Evolutionary conservation across 2,329 filamentous ascomycete species (phyloP).

Genomic region (Thelonectria rubi): DNA sequence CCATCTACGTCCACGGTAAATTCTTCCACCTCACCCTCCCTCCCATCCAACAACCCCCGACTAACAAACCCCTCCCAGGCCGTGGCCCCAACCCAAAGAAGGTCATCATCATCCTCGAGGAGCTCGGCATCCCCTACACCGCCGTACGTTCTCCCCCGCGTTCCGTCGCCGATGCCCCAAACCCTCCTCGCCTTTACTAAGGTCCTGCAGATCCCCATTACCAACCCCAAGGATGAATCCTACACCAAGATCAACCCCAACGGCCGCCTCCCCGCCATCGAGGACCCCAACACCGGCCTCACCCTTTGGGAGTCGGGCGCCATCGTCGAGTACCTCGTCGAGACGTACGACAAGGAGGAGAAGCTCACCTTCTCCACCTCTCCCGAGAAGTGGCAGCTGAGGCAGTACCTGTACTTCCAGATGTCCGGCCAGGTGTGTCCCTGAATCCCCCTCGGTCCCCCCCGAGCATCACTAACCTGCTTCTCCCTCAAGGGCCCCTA

Average conservation of each 20-base stretch:
- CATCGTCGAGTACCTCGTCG: slow-evolving; percentile 41
- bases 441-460: background rate
- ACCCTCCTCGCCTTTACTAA: background rate
- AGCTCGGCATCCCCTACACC: slow-evolving; percentile 49
- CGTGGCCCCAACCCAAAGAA: slow-evolving; percentile 46
- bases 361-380: slow-evolving; percentile 40
- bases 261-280: slow-evolving; percentile 45
- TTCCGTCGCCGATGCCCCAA: background rate
- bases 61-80: slow-evolving; percentile 26
- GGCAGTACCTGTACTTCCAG: slow-evolving; percentile 51
- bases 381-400: slow-evolving; percentile 44
- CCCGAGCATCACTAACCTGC: background rate
- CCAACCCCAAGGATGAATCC: slow-evolving; percentile 39
- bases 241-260: slow-evolving; percentile 47
- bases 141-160: slow-evolving; percentile 27
- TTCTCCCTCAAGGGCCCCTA: slow-evolving; percentile 47
- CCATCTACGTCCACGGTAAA: slow-evolving; percentile 29
- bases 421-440: slow-evolving; percentile 48
- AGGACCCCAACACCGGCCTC: slow-evolving; percentile 47
- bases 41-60: background rate
- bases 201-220: slow-evolving; percentile 29
- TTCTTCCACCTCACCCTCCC: background rate
- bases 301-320: slow-evolving; percentile 46
- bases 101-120: slow-evolving; percentile 48
- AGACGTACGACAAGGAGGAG: slow-evolving; percentile 41